Percentiles rank a stretch among this genome's conserved stretches.
These are phyloP conservation scores for Phalaenopsis equestris DNA, from an alignment of 106 monocot species.

Conservation along the genomic window DNA sequence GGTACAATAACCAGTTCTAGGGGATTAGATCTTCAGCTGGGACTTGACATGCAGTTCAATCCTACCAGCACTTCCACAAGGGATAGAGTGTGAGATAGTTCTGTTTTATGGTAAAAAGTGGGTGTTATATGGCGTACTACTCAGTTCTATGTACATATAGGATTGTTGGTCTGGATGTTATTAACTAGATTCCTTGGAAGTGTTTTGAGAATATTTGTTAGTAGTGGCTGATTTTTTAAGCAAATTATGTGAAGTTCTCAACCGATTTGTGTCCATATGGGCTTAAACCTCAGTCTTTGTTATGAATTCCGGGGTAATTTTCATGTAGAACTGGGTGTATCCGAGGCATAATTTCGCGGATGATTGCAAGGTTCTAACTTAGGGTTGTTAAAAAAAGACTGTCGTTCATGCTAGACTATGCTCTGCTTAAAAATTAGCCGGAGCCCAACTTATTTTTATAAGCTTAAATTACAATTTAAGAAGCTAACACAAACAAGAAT, in stretches of 20 bases:
- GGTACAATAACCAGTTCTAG: neutral
- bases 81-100: neutral
- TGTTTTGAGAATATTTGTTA: neutral
- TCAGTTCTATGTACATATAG: neutral
- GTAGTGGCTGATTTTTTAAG: neutral
- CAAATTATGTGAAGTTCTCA: neutral
- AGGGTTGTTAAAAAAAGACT: neutral
- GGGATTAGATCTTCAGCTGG: slow-evolving; percentile 5
- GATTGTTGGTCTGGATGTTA: neutral
- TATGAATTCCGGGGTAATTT: neutral
- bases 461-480: no score
- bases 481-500: no score
- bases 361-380: neutral
- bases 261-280: neutral
- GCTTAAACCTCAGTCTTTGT: no score
- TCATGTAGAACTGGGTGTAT: neutral
- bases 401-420: no score
- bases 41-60: neutral
- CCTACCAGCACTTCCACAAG: neutral
- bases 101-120: neutral
- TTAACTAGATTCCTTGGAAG: slow-evolving; percentile 2
- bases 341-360: neutral
- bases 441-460: no score
- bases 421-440: no score
- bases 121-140: neutral